phyloP scores from a whole-genome alignment of 2,329 filamentous ascomycete species.

The Mollisia scopiformis region DNA sequence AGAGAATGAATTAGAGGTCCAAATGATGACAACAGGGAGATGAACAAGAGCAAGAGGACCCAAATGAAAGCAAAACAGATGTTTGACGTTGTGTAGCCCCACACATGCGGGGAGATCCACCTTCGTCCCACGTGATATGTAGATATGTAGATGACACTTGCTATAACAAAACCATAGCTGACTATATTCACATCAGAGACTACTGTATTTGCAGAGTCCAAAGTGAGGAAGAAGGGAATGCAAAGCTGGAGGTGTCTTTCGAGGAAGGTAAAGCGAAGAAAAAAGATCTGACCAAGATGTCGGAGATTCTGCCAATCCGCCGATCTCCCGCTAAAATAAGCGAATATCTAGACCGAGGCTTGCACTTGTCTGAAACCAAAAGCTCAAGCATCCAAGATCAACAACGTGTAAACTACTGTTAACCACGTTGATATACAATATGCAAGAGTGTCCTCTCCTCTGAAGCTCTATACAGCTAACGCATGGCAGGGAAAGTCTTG shows the following conservation, averaged over 20 bases:
- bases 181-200: too few species aligned
- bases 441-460: neutral
- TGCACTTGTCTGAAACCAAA: neutral
- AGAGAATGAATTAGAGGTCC: too few species aligned
- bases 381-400: neutral
- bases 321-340: neutral
- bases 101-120: too few species aligned
- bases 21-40: neutral
- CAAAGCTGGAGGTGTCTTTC: too few species aligned
- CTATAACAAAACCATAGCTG: too few species aligned
- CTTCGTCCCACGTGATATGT: too few species aligned
- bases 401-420: neutral
- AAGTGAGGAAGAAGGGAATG: too few species aligned
- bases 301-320: too few species aligned
- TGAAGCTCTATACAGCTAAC: neutral
- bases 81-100: too few species aligned
- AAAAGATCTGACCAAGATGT: too few species aligned
- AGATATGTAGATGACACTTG: too few species aligned
- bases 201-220: too few species aligned
- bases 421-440: neutral
- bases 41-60: neutral
- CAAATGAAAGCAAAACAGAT: neutral
- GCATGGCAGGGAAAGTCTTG: slow-evolving; percentile 15
- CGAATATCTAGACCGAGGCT: neutral
- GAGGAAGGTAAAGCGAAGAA: neutral